Evolutionary conservation across 306 rosid species (phyloP).

Genomic region (Citrullus colocynthis): DNA sequence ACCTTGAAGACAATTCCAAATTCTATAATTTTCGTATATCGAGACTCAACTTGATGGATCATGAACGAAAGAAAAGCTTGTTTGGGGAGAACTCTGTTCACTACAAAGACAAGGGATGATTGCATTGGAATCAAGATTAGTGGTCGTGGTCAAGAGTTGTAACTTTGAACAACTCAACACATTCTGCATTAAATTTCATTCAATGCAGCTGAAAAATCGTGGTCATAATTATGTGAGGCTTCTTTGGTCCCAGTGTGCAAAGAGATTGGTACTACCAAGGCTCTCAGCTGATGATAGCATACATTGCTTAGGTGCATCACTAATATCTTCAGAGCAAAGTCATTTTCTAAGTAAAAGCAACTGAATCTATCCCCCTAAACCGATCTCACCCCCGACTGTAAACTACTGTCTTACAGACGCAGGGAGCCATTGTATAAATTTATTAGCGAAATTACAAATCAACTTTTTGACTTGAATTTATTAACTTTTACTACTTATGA

Average conservation of each 20-base stretch:
- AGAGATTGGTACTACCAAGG: slow-evolving; percentile 9
- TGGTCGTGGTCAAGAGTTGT: too few species aligned
- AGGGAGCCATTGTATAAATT: not conserved
- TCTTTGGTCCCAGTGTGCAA: slow-evolving; percentile 15
- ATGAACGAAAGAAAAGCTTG: not conserved
- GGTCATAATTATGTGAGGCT: slow-evolving; percentile 10
- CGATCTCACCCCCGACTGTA: not conserved
- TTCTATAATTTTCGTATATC: not conserved
- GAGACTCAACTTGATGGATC: not conserved
- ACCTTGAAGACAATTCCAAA: not conserved
- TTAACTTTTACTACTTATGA: not conserved
- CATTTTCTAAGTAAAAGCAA: slow-evolving; percentile 22
- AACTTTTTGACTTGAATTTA: slow-evolving; percentile 1
- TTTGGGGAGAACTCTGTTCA: not conserved
- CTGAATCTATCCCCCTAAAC: not conserved
- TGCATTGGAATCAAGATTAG: not conserved
- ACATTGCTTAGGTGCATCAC: slow-evolving; percentile 13
- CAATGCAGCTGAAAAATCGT: slow-evolving; percentile 17
- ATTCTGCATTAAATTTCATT: not conserved
- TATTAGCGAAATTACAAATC: not conserved
- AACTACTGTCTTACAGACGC: not conserved
- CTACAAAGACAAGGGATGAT: not conserved
- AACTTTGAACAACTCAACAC: not conserved
- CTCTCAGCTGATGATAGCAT: slow-evolving; percentile 14
- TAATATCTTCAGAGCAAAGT: slow-evolving; percentile 17